Base-by-base conservation (phyloP, 129 eudicot genomes). In the Gnaphalium uliginosum region DNA sequence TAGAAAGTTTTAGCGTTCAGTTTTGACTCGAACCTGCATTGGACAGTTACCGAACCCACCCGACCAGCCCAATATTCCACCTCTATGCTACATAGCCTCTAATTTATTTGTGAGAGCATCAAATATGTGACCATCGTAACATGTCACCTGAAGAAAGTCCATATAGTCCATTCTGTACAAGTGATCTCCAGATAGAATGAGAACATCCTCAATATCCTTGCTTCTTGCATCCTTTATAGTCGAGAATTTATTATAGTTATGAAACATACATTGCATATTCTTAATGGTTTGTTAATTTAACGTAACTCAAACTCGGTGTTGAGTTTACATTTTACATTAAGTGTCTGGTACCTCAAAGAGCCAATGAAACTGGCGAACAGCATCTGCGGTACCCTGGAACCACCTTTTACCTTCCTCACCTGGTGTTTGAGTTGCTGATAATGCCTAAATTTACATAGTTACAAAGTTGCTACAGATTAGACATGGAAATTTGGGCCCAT, bases 361-460 rank as follows among this genome's bases (percentile, higher is more conserved):
- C 99, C 99, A 94, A 73, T 89, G 89, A 81, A 90, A 94, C 79
- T 94, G 99, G 62, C 99, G 82, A 51, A 94, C 99, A 11, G 99
- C 99, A 77, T 94, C 99, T 58, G 99, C 97, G 17, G 99, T 89
- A 72, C 99, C 99, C 72, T 94, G 97, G 75, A 94, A 91, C 97
- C 99, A 94, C 75, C 67, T 88, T 76, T 93, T 93, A 65, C 98
- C 98, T 43, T 85, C 81, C 83, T 76, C 96, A 0, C 98, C 98
- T 26, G 96, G 96, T 76, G 98, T 93, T 81, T 93, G 98, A 58
- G 98, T 93, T 78, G 98, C 98, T 54, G 98, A 93, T 32, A 93
- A 83, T 76, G 85, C 96, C 98, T 93, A 75, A 26, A 46, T 46
- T n/a, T n/a, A n/a, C n/a, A n/a, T 35, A 62, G 2, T 73, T 69